These are phyloP conservation scores for Pogostemon cablin DNA, from an alignment of 257 asterid species.

Conservation along the genomic window DNA sequence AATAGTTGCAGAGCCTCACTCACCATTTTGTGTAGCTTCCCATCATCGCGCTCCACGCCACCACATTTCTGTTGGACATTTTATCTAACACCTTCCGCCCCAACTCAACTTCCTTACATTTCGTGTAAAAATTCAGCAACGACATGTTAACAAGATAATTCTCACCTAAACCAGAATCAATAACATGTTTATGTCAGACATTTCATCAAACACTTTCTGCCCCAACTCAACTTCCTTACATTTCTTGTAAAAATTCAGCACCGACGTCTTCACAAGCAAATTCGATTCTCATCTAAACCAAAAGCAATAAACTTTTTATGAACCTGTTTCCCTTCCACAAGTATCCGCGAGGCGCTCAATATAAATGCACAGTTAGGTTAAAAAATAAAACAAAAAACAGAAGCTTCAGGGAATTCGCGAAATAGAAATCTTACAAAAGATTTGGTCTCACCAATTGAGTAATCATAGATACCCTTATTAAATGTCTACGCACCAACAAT, in stretches of 20 bases:
- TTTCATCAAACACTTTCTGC: conserved; percentile 64
- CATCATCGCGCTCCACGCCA: conserved; percentile 68
- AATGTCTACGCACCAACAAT: too few species aligned
- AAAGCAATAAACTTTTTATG: conserved; percentile 54
- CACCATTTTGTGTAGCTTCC: conserved; percentile 58
- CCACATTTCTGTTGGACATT: conserved; percentile 47
- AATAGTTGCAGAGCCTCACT: conserved; percentile 31
- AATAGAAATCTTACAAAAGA: too few species aligned
- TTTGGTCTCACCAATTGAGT: too few species aligned
- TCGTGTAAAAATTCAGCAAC: conserved; percentile 50
- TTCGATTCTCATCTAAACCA: conserved; percentile 42
- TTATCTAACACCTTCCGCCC: conserved; percentile 58
- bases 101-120: too few species aligned
- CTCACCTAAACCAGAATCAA: conserved; percentile 50
- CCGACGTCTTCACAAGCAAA: conserved; percentile 58
- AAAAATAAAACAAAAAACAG: too few species aligned
- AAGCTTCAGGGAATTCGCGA: too few species aligned
- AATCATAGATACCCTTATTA: too few species aligned
- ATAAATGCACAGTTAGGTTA: too few species aligned
- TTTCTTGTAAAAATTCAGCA: conserved; percentile 49
- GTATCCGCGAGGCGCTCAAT: conserved; percentile 18
- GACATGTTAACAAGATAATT: conserved; percentile 57
- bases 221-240: too few species aligned
- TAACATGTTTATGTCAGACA: conserved; percentile 38
- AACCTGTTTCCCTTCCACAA: conserved; percentile 58